These are phyloP conservation scores for Mucor piriformis DNA, from an alignment of 371 early-diverging fungal genomes.

Conservation along the genomic window DNA sequence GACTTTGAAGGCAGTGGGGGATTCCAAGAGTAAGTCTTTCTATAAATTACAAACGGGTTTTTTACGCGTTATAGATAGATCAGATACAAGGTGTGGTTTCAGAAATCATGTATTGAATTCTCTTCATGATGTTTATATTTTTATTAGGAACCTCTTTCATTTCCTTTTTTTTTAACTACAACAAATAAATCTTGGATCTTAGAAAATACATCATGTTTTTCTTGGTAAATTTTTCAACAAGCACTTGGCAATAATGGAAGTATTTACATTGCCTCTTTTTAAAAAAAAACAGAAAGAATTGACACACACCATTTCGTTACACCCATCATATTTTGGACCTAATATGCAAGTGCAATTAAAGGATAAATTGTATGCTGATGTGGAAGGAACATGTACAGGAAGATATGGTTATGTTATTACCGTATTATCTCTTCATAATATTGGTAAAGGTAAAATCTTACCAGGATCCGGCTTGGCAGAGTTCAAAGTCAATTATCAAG, in stretches of 20 bases:
- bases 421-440: conserved; percentile 77
- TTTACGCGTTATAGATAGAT: neutral
- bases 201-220: conserved; percentile 17
- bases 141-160: no score
- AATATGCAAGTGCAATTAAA: conserved; percentile 78
- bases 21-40: neutral
- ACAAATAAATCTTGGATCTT: neutral
- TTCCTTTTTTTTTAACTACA: neutral
- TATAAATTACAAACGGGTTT: neutral
- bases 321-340: conserved; percentile 91
- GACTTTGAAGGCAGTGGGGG: neutral
- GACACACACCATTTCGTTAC: conserved; percentile 88
- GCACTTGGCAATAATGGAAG: neutral
- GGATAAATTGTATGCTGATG: conserved; percentile 86
- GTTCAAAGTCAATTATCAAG: conserved; percentile 93
- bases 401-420: conserved; percentile 92
- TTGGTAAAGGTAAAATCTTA: conserved; percentile 86
- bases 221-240: conserved; percentile 15
- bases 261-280: conserved; percentile 1
- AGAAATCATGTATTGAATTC: no score
- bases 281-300: conserved; percentile 68
- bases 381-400: conserved; percentile 95
- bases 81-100: neutral
- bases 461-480: conserved; percentile 91
- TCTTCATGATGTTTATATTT: no score